Evolutionary conservation across 768 basidiomycete genomes (phyloP), one percentile per base, ranked within the genome.

Genomic region (Boletus coccyginus): DNA sequence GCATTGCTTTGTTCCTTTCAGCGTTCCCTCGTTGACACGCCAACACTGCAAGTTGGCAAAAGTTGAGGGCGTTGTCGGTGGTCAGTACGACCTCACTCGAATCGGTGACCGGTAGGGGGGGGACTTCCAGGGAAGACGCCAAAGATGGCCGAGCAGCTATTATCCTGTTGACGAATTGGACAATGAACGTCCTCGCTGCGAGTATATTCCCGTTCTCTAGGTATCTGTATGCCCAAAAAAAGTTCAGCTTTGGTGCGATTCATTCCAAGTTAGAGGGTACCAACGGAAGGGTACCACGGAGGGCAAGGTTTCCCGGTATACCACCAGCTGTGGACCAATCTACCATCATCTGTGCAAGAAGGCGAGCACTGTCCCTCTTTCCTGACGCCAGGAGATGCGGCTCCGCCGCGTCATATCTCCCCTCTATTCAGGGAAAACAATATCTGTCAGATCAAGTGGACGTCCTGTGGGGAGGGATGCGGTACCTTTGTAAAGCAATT

Each of bases 121-220:
- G 65, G 11, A 73, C 62, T 27, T 74, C 73, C 58, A 78, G 70
- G 46, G 77, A 64, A 40, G 80, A 77, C 8, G 64, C 63, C 55
- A 78, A 58, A 40, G 74, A 68, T 12, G 80, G 76, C 52, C 80
- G 69, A 17, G 77, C 71, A 19, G 78, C 66, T 45, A 87, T 76
- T 7, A 91, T 74, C 54, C 83, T 81, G 48, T 86, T 78, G 46
- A 87, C 78, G 70, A 90, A 93, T 47, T 86, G 83, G n/a, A 80
- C 77, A 68, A 96, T 86, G 78, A 98, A 97, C n/a, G 88, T 84
- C n/a, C 85, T 84, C 5, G 96, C 92, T 5, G 91, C 91, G n/a
- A 93, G 83, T 66, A 99, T 88, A 60, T 94, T 94, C 16, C 92
- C 92, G 51, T 93, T 91, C 58, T 81, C 82, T 24, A 94, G 77